Percentiles rank a stretch among this genome's conserved stretches.
Conservation (phyloP, 352 stramenopile genomes). For the Phytophthora brassicae region DNA sequence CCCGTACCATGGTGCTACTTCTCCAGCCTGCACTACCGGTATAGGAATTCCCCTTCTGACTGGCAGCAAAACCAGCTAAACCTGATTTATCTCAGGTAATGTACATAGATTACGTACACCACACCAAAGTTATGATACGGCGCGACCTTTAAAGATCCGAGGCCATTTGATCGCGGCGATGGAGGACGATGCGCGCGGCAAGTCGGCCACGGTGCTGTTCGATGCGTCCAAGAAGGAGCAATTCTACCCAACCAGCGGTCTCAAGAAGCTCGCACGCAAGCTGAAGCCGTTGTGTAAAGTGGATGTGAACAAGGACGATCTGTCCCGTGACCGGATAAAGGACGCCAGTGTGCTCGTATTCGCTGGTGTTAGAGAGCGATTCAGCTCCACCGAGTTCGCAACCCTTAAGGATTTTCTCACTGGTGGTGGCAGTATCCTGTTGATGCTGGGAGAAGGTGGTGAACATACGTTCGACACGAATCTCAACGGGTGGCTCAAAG, state of each 20-base stretch:
- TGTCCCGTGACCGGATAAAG: constrained; percentile 88
- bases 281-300: constrained; percentile 91
- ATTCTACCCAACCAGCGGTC: constrained; percentile 88
- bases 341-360: constrained; percentile 90
- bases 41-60: constrained; percentile 23
- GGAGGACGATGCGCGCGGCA: constrained; percentile 32
- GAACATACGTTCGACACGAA: constrained; percentile 92
- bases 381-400: constrained; percentile 86
- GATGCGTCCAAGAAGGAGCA: constrained; percentile 94
- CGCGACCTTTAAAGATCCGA: constrained; percentile 35
- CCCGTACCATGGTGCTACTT: constrained; percentile 35
- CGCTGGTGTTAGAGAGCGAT: constrained; percentile 87
- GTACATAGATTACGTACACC: background rate
- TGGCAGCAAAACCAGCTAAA: constrained; percentile 20
- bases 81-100: constrained; percentile 11
- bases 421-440: constrained; percentile 86
- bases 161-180: constrained; percentile 13
- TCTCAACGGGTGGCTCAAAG: constrained; percentile 94
- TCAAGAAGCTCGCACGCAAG: constrained; percentile 94
- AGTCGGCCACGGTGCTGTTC: constrained; percentile 74
- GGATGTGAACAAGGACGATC: constrained; percentile 94
- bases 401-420: constrained; percentile 90
- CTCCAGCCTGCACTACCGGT: constrained; percentile 14
- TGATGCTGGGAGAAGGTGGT: constrained; percentile 92
- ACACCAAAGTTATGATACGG: background rate